phyloP scores from a whole-genome alignment of 495 filamentous ascomycete genomes.

The Aspergillus bridgeri region DNA sequence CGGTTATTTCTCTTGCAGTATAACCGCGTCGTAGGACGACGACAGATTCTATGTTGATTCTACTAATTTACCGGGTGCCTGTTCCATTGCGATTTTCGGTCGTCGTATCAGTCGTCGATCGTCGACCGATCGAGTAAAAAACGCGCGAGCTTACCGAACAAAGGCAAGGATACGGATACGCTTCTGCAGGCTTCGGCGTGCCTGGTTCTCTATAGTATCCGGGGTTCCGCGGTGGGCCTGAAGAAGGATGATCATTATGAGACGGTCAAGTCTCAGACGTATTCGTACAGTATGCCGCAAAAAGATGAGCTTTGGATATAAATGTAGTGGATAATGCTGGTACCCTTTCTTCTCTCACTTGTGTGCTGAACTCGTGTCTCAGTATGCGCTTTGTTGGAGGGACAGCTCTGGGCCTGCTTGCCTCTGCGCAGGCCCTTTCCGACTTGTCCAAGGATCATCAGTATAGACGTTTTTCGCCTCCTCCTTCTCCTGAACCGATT shows the following conservation, averaged over 20 bases:
- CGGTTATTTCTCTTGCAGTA: too few relatives aligned
- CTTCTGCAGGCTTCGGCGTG: not conserved
- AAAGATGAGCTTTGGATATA: too few relatives aligned
- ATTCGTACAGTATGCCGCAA: not conserved
- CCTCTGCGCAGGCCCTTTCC: not conserved
- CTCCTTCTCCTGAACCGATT: slow-evolving; percentile 18
- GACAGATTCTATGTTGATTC: too few relatives aligned
- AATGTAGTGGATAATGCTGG: too few relatives aligned
- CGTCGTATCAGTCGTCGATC: not conserved
- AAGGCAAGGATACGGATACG: not conserved
- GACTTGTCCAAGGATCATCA: not conserved
- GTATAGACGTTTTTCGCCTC: not conserved
- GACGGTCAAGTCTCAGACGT: not conserved
- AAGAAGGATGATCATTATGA: not conserved
- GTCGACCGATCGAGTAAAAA: not conserved
- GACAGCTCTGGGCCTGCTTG: not conserved
- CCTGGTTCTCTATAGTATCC: too few relatives aligned
- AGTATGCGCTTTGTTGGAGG: not conserved
- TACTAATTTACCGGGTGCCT: too few relatives aligned
- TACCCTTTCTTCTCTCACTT: too few relatives aligned
- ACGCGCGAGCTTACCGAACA: not conserved
- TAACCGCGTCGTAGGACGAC: too few relatives aligned
- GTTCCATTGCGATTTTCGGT: not conserved
- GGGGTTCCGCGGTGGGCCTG: too few relatives aligned
- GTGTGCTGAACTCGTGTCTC: too few relatives aligned